These are phyloP conservation scores for Lactarius evosmus DNA, from an alignment of 768 basidiomycete species.

Conservation along the genomic window DNA sequence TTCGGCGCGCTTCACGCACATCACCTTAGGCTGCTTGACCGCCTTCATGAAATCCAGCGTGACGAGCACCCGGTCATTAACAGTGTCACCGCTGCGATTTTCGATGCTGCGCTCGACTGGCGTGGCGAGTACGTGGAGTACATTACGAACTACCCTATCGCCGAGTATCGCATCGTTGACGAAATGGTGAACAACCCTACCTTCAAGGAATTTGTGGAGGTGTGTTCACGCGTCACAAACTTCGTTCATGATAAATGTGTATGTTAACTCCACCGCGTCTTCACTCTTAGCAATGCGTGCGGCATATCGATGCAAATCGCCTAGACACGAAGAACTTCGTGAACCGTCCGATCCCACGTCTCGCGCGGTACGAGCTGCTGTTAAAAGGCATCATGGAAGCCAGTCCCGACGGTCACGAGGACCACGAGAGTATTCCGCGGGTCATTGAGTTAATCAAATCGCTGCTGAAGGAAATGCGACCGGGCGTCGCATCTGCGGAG, in stretches of 20 bases:
- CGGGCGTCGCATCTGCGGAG: constrained; percentile 80
- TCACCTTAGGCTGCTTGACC: constrained; percentile 71
- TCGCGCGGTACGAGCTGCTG: constrained; percentile 85
- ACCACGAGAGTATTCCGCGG: constrained; percentile 75
- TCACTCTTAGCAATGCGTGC: constrained; percentile 43
- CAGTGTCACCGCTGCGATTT: constrained; percentile 77
- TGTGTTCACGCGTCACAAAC: constrained; percentile 36
- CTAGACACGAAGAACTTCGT: constrained; percentile 93
- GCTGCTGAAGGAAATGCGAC: constrained; percentile 83
- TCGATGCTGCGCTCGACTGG: constrained; percentile 90
- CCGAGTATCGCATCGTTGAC: constrained; percentile 81
- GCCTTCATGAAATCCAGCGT: constrained; percentile 81
- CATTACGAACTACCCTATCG: constrained; percentile 89
- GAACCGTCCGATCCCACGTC: constrained; percentile 84
- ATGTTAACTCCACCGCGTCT: background rate
- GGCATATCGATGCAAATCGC: constrained; percentile 73
- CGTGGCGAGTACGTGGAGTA: constrained; percentile 92
- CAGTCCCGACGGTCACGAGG: constrained; percentile 69
- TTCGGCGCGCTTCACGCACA: constrained; percentile 70
- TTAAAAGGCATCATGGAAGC: constrained; percentile 78
- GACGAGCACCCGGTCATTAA: constrained; percentile 81
- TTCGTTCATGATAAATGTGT: background rate
- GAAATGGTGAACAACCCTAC: constrained; percentile 78
- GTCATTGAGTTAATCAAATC: constrained; percentile 85
- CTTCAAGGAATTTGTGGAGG: constrained; percentile 83